Conservation (phyloP, 2,329 filamentous ascomycete species). For the Curvularia sp. region DNA sequence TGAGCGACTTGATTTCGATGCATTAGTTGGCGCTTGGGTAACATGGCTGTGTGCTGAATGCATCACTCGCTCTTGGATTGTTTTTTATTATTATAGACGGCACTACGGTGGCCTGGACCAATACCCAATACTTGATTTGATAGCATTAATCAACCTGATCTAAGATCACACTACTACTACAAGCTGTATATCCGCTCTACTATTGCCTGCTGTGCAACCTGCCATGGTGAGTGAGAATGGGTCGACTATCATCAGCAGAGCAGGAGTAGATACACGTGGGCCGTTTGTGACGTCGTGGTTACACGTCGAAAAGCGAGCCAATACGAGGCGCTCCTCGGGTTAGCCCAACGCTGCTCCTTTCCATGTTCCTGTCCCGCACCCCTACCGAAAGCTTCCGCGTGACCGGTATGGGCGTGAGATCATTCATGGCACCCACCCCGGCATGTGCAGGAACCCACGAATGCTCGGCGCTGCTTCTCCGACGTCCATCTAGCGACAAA, state of each 20-base stretch:
- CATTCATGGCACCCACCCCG: conserved; percentile 10
- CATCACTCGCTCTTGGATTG: conserved; percentile 33
- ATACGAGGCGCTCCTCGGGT: conserved; percentile 6
- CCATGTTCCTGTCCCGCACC: conserved; percentile 20
- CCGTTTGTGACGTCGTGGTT: conserved; percentile 23
- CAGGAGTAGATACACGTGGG: conserved; percentile 12
- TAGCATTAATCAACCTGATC: conserved; percentile 34
- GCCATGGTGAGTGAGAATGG: background rate
- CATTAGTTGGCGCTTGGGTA: conserved; percentile 45
- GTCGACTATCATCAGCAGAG: conserved; percentile 9
- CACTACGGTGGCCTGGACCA: conserved; percentile 33
- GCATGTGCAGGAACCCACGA: conserved; percentile 14
- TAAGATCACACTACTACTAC: conserved; percentile 19
- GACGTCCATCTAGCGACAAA: background rate
- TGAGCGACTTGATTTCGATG: conserved; percentile 42
- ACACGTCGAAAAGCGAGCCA: conserved; percentile 12
- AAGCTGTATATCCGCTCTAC: background rate
- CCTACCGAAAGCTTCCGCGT: conserved; percentile 26
- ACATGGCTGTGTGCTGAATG: conserved; percentile 25
- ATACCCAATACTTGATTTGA: conserved; percentile 27
- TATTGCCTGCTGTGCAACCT: conserved; percentile 19
- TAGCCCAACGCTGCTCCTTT: conserved; percentile 8
- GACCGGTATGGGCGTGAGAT: conserved; percentile 19
- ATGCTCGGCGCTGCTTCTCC: background rate
- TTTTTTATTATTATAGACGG: conserved; percentile 24